Conservation (phyloP, 179 eudicot species). For the Amaranthus tricolor region DNA sequence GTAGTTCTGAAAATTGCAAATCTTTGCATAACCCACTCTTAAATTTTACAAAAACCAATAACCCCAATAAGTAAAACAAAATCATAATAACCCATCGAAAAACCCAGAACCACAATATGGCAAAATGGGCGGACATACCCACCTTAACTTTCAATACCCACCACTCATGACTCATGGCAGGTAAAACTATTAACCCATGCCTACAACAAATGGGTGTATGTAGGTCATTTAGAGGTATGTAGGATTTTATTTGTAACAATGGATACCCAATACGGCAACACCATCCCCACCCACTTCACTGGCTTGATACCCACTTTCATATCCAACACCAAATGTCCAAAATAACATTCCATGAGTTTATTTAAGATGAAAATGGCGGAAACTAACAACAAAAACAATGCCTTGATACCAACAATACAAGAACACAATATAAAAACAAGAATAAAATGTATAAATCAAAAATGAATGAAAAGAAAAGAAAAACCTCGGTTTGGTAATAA, state of each 20-base stretch:
- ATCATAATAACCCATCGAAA: not conserved
- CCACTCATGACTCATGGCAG: no score
- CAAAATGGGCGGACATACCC: no score
- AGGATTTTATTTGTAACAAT: no score
- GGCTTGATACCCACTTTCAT: no score
- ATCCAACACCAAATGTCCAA: no score
- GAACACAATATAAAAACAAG: not conserved
- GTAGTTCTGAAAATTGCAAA: not conserved
- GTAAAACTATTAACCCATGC: no score
- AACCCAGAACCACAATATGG: not conserved
- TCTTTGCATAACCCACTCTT: not conserved
- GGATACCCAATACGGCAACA: no score
- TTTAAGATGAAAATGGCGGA: not conserved
- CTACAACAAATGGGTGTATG: no score
- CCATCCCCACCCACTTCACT: no score
- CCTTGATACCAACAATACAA: not conserved
- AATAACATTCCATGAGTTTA: no score
- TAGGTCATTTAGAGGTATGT: no score
- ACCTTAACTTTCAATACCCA: no score
- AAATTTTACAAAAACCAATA: not conserved
- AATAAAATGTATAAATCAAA: not conserved
- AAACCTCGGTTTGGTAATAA: conserved; percentile 60
- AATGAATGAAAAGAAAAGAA: not conserved
- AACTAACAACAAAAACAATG: conserved; percentile 1
- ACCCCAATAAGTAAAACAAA: conserved; percentile 1